These are phyloP conservation scores for Scutellaria galericulata DNA, from an alignment of 257 asterid species.

Conservation along the genomic window DNA sequence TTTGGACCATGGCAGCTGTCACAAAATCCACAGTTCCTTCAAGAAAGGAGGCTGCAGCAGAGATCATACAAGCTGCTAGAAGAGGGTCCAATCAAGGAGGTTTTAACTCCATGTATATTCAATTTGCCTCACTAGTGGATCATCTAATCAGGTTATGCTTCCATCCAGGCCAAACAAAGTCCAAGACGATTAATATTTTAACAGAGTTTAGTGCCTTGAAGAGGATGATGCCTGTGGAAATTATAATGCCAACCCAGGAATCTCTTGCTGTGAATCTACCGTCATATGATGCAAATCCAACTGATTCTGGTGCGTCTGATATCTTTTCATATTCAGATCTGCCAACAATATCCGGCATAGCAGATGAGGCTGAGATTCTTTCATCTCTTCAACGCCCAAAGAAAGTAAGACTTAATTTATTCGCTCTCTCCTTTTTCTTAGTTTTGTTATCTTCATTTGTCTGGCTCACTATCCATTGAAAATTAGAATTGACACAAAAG, in stretches of 20 bases:
- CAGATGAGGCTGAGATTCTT: slow-evolving; percentile 97
- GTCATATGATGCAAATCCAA: slow-evolving; percentile 52
- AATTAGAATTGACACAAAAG: slow-evolving; percentile 1
- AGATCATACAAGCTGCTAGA: slow-evolving; percentile 92
- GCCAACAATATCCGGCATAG: slow-evolving; percentile 88
- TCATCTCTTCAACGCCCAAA: slow-evolving; percentile 97
- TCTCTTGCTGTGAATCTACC: slow-evolving; percentile 89
- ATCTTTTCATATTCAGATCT: slow-evolving; percentile 66
- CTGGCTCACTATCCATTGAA: slow-evolving; percentile 18
- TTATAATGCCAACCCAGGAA: slow-evolving; percentile 92
- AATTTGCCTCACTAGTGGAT: slow-evolving; percentile 89
- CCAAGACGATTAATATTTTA: slow-evolving; percentile 70
- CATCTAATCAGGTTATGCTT: slow-evolving; percentile 87
- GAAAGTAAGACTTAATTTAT: slow-evolving; percentile 62
- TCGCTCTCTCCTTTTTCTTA: not conserved
- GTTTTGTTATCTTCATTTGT: slow-evolving; percentile 3
- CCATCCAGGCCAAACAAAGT: slow-evolving; percentile 92
- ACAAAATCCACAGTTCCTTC: slow-evolving; percentile 91
- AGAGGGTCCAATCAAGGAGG: slow-evolving; percentile 71
- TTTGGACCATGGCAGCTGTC: slow-evolving; percentile 99
- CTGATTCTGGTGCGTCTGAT: slow-evolving; percentile 64
- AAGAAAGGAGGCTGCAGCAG: slow-evolving; percentile 94
- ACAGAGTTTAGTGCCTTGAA: slow-evolving; percentile 95
- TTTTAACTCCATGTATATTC: slow-evolving; percentile 69
- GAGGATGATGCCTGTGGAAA: slow-evolving; percentile 96